Evolutionary conservation across 805 yeast genomes (phyloP).

Genomic region (Monosporozyma servazzii): DNA sequence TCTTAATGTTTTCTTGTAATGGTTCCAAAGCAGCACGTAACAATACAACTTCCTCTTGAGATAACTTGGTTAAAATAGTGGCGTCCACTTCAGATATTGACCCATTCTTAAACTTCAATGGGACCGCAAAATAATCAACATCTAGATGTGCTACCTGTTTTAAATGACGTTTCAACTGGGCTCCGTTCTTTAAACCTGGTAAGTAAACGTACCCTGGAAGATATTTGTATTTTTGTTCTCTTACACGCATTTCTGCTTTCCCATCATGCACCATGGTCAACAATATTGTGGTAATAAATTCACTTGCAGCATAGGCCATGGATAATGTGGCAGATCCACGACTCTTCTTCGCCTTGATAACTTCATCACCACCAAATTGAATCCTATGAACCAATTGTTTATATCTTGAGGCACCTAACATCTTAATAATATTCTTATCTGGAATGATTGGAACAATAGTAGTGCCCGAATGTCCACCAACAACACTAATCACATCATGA

Average conservation of each 20-base stretch:
- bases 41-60: conserved; percentile 43
- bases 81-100: conserved; percentile 47
- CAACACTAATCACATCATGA: conserved; percentile 54
- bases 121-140: conserved; percentile 51
- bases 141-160: conserved; percentile 19
- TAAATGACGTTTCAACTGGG: conserved; percentile 32
- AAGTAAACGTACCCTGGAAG: conserved; percentile 47
- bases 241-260: background rate
- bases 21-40: conserved; percentile 45
- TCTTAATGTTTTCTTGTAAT: conserved; percentile 45
- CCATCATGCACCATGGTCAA: conserved; percentile 24
- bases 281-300: conserved; percentile 54
- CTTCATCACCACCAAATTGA: conserved; percentile 85
- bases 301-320: conserved; percentile 80
- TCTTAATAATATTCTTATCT: conserved; percentile 35
- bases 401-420: conserved; percentile 35
- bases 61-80: conserved; percentile 38
- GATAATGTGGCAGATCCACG: conserved; percentile 80
- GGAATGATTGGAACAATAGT: conserved; percentile 73
- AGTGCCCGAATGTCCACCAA: conserved; percentile 81
- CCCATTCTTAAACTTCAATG: conserved; percentile 43
- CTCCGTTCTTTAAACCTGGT: conserved; percentile 44
- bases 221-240: conserved; percentile 7
- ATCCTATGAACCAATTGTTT: conserved; percentile 65
- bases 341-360: conserved; percentile 76